Conservation (phyloP, 2,329 filamentous ascomycete genomes). For the Penicillium italicum region DNA sequence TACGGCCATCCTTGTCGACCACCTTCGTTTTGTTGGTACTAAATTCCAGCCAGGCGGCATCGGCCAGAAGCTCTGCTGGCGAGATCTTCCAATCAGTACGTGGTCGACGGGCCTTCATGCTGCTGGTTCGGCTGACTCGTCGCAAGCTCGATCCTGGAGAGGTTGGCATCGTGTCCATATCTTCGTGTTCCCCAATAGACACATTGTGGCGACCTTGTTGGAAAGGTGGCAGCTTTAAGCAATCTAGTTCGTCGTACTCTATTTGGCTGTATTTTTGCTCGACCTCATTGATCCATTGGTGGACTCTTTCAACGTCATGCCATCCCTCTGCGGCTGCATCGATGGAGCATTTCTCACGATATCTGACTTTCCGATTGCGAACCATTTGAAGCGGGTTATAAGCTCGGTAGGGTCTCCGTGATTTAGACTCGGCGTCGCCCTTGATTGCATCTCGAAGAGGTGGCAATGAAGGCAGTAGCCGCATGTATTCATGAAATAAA, state of each 20-base stretch:
- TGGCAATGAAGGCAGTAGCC: constrained; percentile 73
- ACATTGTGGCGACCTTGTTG: constrained; percentile 21
- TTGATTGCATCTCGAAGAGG: constrained; percentile 52
- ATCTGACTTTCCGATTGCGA: constrained; percentile 80
- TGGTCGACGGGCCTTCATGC: constrained; percentile 63
- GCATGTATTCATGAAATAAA: constrained; percentile 77
- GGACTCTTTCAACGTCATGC: constrained; percentile 66
- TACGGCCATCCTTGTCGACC: constrained; percentile 72
- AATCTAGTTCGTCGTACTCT: constrained; percentile 45
- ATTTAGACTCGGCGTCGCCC: constrained; percentile 13
- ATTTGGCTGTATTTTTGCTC: constrained; percentile 48
- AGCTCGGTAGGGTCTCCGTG: constrained; percentile 52
- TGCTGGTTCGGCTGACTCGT: constrained; percentile 41
- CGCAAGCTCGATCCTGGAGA: constrained; percentile 43
- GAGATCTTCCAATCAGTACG: constrained; percentile 81
- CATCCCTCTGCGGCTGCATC: constrained; percentile 75
- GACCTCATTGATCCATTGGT: constrained; percentile 72
- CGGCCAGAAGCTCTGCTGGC: constrained; percentile 81
- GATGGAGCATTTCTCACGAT: constrained; percentile 70
- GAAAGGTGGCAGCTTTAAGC: constrained; percentile 45
- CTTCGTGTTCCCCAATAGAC: constrained; percentile 19
- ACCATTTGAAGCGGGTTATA: constrained; percentile 95
- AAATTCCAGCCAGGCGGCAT: constrained; percentile 86
- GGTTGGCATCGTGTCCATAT: constrained; percentile 25
- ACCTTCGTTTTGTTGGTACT: constrained; percentile 74